Conservation (phyloP, 495 filamentous ascomycete species). For the Cryomyces minteri region DNA sequence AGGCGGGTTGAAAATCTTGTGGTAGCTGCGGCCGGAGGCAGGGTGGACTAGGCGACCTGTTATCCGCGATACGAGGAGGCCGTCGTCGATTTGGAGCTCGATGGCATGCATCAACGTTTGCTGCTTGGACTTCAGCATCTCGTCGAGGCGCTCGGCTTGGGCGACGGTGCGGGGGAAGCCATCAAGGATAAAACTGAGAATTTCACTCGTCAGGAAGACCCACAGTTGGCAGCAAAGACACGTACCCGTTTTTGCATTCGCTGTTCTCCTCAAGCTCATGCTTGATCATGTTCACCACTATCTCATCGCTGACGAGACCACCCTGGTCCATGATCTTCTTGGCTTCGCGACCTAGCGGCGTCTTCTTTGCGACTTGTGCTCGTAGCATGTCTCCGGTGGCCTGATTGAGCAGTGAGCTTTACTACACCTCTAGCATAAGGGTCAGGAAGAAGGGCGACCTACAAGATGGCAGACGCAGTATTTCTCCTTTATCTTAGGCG, state of each 20-base stretch:
- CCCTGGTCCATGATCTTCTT: conserved; percentile 99
- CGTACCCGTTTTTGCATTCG: conserved; percentile 93
- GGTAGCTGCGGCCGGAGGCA: conserved; percentile 88
- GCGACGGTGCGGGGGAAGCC: conserved; percentile 94
- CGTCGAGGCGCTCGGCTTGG: conserved; percentile 85
- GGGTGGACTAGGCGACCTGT: conserved; percentile 93
- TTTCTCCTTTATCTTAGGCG: conserved; percentile 92
- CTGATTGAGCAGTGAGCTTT: conserved; percentile 23
- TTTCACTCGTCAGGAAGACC: background rate
- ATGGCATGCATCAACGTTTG: conserved; percentile 82
- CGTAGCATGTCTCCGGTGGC: conserved; percentile 99
- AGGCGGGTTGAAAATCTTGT: conserved; percentile 98
- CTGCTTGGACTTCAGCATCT: conserved; percentile 57
- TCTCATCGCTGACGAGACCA: conserved; percentile 94
- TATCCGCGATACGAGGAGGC: conserved; percentile 83
- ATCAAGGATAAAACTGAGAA: conserved; percentile 87
- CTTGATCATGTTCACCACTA: conserved; percentile 99
- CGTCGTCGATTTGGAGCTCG: conserved; percentile 93
- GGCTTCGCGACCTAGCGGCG: conserved; percentile 77
- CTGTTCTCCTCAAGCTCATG: conserved; percentile 80
- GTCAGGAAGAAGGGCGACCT: conserved; percentile 20
- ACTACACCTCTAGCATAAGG: background rate
- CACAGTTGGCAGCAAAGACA: no score
- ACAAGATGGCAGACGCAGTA: conserved; percentile 94
- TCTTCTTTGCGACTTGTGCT: conserved; percentile 97